Base-by-base conservation (phyloP, 495 filamentous ascomycete species). In the Xylaria nigripes region DNA sequence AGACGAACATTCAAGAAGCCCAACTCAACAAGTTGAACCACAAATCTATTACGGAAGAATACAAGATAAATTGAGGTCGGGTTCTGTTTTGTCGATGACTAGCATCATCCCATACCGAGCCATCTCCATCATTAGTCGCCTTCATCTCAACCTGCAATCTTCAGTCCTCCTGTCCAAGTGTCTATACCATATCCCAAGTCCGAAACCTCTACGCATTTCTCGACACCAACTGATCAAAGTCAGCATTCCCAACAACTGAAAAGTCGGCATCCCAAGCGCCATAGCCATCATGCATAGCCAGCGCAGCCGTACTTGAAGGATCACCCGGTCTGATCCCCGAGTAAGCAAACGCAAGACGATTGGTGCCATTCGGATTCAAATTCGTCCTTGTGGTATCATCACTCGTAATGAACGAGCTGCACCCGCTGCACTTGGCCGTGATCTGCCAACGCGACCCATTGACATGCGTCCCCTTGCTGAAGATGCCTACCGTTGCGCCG, bases 381-480 rank as follows among this genome's bases (percentile, higher is more conserved):
- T 54, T 64, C 34, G 66, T 67, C 13, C 38, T 61, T 6, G 45
- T 60, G 25, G 55, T 65, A 21, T 58, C 58, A 8, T 9, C 25
- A 29, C 15, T 47, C 12, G 53, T 60, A 15, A 53, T 56, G 57
- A 66, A 76, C 22, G 60, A 51, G 15, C 69, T 71, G 64, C 72
- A 74, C 7, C 73, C 73, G 18, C 59, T 62, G 60, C 72, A 75
- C 42, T 68, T 65, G 23, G 68, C 68, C 4, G 70, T 73, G 50
- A 71, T 54, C 41, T 75, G 72, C 72, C 70, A 75, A 56, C 75
- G 73, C 1, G 72, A 74, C 21, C 58, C 47, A 62, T 75, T 76
- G 54, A 45, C 57, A 54, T 67, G 68, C 44, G 66, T 70, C 8
- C 65, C 67, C 15, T 61, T 64, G 53, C 55, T 63, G 51, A 71